Evolutionary conservation across 805 yeast species (phyloP), one percentile per base, ranked within the genome.

Genomic region (Soucietia sequanensis): DNA sequence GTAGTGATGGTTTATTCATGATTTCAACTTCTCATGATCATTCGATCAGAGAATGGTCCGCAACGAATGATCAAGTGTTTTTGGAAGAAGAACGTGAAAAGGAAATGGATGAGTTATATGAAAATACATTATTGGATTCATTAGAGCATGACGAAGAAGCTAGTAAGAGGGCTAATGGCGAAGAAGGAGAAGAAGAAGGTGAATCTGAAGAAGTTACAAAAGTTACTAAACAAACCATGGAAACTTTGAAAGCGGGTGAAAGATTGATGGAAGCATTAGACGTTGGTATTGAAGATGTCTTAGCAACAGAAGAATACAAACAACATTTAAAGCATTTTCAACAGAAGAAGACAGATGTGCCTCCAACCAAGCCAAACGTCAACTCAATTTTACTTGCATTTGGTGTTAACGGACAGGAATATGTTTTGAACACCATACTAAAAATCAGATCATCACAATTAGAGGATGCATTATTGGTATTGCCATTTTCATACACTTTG

Each of bases 61-160:
- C 88, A 57, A 85, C 95, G 4, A 93, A 85, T 35, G 99, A 93
- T 57, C 90, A 91, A 48, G 93, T 93, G n/a, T 93, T 93, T 56
- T 63, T 93, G 41, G 97, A 93, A 60, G 99, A 93, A 69, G 99
- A 93, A 65, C 75, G 93, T 39, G 99, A 93, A 57, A 86, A 84
- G 60, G 99, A 93, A 60, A 71, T 89, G 76, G 99, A 93, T 57
- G 96, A 90, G 58, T 65, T 81, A 37, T 88, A 90, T 54, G 98
- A 93, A 55, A 73, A 77, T n/a, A 84, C 83, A 6, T 66, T 93
- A 29, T 68, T 89, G 33, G 78, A 75, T 11, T 79, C 90, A 4
- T 62, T 88, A 28, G 95, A 87, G 50, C 77, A 72, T 25, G 80
- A 67, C 11, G 65, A 63, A 17, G 56, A 62, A 23, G 46, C 50